Conservation (phyloP, 768 basidiomycete species). For the Pulveroboletus sp. region DNA sequence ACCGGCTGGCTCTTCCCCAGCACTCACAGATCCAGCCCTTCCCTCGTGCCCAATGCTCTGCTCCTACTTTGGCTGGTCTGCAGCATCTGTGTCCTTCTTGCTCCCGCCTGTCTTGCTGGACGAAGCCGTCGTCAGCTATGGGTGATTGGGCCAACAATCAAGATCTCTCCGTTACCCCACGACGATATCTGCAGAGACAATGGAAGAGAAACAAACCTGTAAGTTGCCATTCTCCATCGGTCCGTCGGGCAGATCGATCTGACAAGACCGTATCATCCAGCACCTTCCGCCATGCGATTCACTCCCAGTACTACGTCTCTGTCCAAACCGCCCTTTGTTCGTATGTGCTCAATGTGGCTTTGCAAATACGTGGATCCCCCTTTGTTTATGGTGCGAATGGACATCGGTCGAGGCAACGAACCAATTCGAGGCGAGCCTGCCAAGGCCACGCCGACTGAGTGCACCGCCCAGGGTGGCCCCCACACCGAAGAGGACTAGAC, state of each 20-base stretch:
- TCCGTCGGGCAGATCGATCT: constrained; percentile 10
- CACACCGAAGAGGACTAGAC: constrained; percentile 9
- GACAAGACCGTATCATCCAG: constrained; percentile 24
- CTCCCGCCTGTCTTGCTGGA: not conserved
- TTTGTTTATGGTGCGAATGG: constrained; percentile 51
- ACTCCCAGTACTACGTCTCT: constrained; percentile 41
- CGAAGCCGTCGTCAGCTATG: constrained; percentile 8
- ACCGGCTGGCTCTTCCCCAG: constrained; percentile 16
- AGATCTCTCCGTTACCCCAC: constrained; percentile 23
- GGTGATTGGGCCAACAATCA: constrained; percentile 9
- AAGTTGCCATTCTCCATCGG: constrained; percentile 15
- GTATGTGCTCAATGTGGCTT: constrained; percentile 45
- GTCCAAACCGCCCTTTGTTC: constrained; percentile 40
- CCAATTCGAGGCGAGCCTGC: constrained; percentile 36
- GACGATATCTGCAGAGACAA: constrained; percentile 36
- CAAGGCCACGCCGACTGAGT: constrained; percentile 33
- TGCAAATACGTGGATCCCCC: constrained; percentile 42
- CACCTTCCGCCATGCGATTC: constrained; percentile 43
- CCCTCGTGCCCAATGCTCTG: constrained; percentile 27
- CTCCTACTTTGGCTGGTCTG: constrained; percentile 20
- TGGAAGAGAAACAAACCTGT: constrained; percentile 42
- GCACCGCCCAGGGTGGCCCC: constrained; percentile 20
- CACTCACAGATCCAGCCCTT: constrained; percentile 20
- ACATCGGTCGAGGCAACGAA: constrained; percentile 38
- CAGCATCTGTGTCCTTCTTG: constrained; percentile 1